Evolutionary conservation across 345 rosid species (phyloP).

Genomic region (Citrus unshiu): DNA sequence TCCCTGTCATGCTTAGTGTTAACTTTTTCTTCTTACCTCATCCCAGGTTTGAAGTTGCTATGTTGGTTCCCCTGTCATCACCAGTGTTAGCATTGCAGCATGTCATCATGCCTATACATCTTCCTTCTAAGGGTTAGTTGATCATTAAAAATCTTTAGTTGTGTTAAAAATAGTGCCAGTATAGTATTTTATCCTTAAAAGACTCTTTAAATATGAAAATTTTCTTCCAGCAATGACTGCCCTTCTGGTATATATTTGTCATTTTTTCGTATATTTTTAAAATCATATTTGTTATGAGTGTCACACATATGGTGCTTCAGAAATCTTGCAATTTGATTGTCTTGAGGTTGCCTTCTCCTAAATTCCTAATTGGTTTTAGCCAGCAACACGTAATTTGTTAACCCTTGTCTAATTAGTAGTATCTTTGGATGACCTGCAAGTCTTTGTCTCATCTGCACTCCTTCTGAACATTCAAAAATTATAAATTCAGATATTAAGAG

Average conservation of each 20-base stretch:
- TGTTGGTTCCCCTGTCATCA: constrained; percentile 56
- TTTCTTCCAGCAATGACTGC: neutral
- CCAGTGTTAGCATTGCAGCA: constrained; percentile 83
- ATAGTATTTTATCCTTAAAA: neutral
- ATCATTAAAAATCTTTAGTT: neutral
- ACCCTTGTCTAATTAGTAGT: neutral
- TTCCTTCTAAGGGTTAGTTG: constrained; percentile 46
- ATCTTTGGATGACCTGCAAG: neutral
- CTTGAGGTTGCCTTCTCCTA: neutral
- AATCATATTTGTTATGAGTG: neutral
- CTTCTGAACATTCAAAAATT: neutral
- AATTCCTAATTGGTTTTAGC: neutral
- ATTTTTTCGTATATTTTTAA: neutral
- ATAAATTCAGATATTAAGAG: neutral
- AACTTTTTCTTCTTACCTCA: neutral
- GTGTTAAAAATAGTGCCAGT: neutral
- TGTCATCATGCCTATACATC: constrained; percentile 42
- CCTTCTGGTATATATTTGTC: neutral
- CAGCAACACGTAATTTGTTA: neutral
- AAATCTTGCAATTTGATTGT: neutral
- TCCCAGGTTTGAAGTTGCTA: constrained; percentile 88
- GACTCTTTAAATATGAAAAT: neutral
- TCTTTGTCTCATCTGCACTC: neutral
- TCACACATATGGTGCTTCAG: neutral
- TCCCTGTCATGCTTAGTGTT: neutral